Base-by-base conservation (phyloP, 2,329 filamentous ascomycete species). In the Neofusicoccum ribis region DNA sequence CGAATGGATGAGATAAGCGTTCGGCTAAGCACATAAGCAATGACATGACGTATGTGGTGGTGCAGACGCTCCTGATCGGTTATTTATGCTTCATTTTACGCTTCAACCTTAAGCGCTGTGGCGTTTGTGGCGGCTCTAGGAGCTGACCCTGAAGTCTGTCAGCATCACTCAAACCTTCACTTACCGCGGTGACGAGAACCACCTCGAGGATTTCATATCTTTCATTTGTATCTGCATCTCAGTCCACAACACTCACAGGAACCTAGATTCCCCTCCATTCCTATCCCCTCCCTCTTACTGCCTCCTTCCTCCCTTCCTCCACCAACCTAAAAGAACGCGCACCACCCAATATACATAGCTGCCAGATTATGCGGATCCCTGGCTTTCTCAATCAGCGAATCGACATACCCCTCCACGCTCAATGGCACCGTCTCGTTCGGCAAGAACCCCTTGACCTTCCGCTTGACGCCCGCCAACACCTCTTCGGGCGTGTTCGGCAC, bases 281-380 rank as follows among this genome's bases (percentile, higher is more conserved):
- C 27, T 31, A 5, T 3, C 3, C 23, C 23, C 23, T 23, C 23
- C 3, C 23, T 23, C 23, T 23, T 23, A 23, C 23, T 23, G 23
- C 27, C 1, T 31, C 27, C n/a, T 20, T 20, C 3, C 4, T 11
- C 11, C 34, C 6, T 8, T 31, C 20, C 15, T 5, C 34, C 9
- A 2, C 5, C 4, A 1, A 54, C 23, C 52, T 75, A 90, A 66
- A 89, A 86, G 72, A 89, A 90, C 12, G 88, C 83, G 80, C 87
- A 89, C 94, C 94, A 98, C 20, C 95, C 95, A 79, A 98, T 97
- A 78, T 98, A 99, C 96, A 99, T 99, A 44, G 88, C 87, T 17
- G 91, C 87, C 78, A 99, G 78, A 76, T 95, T 96, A 73, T 81
- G 86, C 65, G 89, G 87, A 77, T 93, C 88, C 23, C 90, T 91